Evolutionary conservation across 441 rosid species (phyloP).

Genomic region (Adansonia rubrostipa): DNA sequence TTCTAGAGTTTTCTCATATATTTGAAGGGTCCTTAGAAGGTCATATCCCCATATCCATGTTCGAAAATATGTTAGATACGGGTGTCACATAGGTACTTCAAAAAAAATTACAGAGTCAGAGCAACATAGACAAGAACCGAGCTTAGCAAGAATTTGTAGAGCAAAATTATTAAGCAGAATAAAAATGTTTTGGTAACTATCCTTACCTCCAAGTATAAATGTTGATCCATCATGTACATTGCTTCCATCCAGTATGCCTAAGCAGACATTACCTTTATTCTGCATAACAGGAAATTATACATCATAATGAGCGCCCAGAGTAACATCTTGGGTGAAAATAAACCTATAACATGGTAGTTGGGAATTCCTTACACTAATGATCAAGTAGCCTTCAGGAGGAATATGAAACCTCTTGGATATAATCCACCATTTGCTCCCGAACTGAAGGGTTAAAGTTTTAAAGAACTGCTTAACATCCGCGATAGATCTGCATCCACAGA

Average conservation of each 20-base stretch:
- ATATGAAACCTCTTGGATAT: conserved; percentile 62
- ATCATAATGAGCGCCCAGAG: conserved; percentile 13
- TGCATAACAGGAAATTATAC: conserved; percentile 40
- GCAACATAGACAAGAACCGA: not conserved
- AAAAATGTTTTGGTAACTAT: not conserved
- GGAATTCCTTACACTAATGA: conserved; percentile 63
- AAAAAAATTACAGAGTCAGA: no score
- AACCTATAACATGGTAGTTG: not conserved
- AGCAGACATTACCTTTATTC: conserved; percentile 81
- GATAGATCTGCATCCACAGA: conserved; percentile 60
- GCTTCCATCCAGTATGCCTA: conserved; percentile 93
- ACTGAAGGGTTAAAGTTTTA: conserved; percentile 77
- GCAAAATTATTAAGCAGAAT: not conserved
- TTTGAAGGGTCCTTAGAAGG: no score
- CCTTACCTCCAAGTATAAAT: conserved; percentile 84
- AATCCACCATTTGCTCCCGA: conserved; percentile 91
- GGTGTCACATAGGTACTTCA: no score
- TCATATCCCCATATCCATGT: no score
- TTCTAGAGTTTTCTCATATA: no score
- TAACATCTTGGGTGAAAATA: conserved; percentile 7
- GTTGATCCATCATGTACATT: conserved; percentile 77
- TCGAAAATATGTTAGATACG: no score
- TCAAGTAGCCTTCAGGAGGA: conserved; percentile 83
- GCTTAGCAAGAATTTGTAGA: not conserved
- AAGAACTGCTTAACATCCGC: conserved; percentile 62